These are phyloP conservation scores for Boletus eberwhitei DNA, from an alignment of 768 basidiomycete species.

Conservation along the genomic window DNA sequence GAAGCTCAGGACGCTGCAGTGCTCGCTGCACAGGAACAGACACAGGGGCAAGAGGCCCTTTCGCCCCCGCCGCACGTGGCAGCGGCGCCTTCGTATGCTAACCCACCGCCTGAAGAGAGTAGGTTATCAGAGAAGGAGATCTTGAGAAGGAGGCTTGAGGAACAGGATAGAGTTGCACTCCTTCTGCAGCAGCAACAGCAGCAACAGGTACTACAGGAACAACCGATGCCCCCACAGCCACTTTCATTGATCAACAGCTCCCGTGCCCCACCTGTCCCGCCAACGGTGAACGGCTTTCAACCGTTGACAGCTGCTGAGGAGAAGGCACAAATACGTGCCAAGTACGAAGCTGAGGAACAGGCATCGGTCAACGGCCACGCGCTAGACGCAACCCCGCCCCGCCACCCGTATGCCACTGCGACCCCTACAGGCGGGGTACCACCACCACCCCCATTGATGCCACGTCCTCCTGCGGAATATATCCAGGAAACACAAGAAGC, in stretches of 20 bases:
- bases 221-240: constrained; percentile 15
- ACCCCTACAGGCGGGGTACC: constrained; percentile 23
- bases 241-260: constrained; percentile 26
- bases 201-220: constrained; percentile 8
- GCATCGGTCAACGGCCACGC: constrained; percentile 24
- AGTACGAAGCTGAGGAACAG: constrained; percentile 57
- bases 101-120: constrained; percentile 20
- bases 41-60: constrained; percentile 10
- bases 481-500: constrained; percentile 80
- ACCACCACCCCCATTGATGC: constrained; percentile 73
- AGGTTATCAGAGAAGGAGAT: constrained; percentile 54
- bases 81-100: constrained; percentile 23
- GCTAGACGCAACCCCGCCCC: not conserved
- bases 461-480: constrained; percentile 75
- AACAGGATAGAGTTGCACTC: constrained; percentile 45
- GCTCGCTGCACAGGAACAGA: constrained; percentile 23
- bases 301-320: constrained; percentile 73
- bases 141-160: constrained; percentile 53
- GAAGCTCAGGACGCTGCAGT: constrained; percentile 66
- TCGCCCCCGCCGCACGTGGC: constrained; percentile 18
- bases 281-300: constrained; percentile 22
- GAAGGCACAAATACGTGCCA: constrained; percentile 65
- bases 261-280: constrained; percentile 32
- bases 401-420: constrained; percentile 18
- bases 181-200: constrained; percentile 16